A percentile compares a stretch with the other conserved stretches of the same genome.
phyloP scores from a whole-genome alignment of 2,329 filamentous ascomycete species.

The Emmonsiellopsis sp. region DNA sequence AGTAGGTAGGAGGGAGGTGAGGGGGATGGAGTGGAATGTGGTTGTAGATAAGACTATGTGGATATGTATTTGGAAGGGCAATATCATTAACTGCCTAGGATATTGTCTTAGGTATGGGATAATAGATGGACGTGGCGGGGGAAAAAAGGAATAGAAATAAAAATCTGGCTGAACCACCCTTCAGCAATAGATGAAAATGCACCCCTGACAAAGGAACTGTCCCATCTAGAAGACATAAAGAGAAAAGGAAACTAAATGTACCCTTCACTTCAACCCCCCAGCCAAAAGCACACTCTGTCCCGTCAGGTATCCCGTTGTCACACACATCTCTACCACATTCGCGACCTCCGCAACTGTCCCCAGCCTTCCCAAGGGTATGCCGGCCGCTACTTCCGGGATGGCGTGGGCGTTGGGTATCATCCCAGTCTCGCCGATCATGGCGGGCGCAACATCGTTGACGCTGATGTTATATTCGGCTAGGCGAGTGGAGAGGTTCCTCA shows the following conservation, averaged over 20 bases:
- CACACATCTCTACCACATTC: conserved; percentile 52
- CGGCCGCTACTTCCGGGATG: conserved; percentile 49
- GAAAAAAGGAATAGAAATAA: too few relatives aligned
- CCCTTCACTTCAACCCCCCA: conserved; percentile 40
- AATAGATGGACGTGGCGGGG: too few relatives aligned
- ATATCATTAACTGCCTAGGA: neutral
- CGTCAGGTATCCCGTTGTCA: conserved; percentile 51
- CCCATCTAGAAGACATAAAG: neutral
- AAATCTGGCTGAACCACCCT: too few relatives aligned
- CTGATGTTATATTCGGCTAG: conserved; percentile 53
- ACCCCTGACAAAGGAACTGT: too few relatives aligned
- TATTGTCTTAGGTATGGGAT: too few relatives aligned
- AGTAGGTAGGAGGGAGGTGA: neutral
- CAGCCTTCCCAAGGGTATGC: conserved; percentile 50
- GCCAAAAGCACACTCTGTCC: conserved; percentile 47
- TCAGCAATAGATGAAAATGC: too few relatives aligned
- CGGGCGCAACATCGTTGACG: conserved; percentile 59
- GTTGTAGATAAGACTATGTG: neutral
- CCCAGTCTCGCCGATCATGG: conserved; percentile 57
- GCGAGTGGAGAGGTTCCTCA: conserved; percentile 53
- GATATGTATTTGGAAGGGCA: neutral
- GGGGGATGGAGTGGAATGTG: neutral
- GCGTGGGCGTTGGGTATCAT: conserved; percentile 53
- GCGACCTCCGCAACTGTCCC: conserved; percentile 52
- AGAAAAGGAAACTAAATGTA: neutral